Evolutionary conservation across 2,329 filamentous ascomycete genomes (phyloP), one percentile per base, ranked within the genome.

Genomic region (Aspergillus sp.): DNA sequence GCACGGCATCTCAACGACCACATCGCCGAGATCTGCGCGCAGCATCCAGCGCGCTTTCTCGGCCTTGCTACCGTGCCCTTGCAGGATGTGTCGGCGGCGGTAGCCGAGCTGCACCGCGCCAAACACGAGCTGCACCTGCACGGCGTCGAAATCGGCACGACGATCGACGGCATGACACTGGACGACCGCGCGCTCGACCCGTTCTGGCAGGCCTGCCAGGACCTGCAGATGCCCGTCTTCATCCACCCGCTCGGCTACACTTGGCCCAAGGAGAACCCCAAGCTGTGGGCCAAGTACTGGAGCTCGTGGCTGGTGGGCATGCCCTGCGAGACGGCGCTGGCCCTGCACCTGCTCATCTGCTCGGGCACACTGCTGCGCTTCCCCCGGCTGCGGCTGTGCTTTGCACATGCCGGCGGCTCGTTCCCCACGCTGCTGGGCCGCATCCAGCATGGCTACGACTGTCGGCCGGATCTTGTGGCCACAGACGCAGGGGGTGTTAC

Each of bases 221-320:
- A 59, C 2, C 49, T 59, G 16, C 41, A 53, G 10, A 52, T 58
- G 43, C 54, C 58, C 13, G 51, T 60, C 11, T 60, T 60, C 40
- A 52, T 60, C 5, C 58, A 60, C 36, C 58, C 58, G 35, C 49
- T 60, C n/a, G 58, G 58, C 14, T 60, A 60, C 41, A 53, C 56
- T 14, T 49, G 51, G 11, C 46, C 56, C 8, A 50, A 50, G 19
- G 58, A 60, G 46, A 60, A 60, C 14, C 58, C 56, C 44, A 47
- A 43, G 8, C 53, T 51, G 9, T 59, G 58, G 58, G 45, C 51
- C 7, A 54, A 49, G n/a, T 60, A 60, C 45, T 60, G 58, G 58
- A 57, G 54, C 14, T 50, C 52, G 4, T 60, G 56, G 56, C 43
- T 60, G 16, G 45, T 60, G 11, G 58, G 58, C 22, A 60, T 60